Percentiles rank a stretch among this genome's conserved stretches.
Evolutionary conservation across 306 rosid genomes (phyloP).

Genomic region (Lupinus albus): DNA sequence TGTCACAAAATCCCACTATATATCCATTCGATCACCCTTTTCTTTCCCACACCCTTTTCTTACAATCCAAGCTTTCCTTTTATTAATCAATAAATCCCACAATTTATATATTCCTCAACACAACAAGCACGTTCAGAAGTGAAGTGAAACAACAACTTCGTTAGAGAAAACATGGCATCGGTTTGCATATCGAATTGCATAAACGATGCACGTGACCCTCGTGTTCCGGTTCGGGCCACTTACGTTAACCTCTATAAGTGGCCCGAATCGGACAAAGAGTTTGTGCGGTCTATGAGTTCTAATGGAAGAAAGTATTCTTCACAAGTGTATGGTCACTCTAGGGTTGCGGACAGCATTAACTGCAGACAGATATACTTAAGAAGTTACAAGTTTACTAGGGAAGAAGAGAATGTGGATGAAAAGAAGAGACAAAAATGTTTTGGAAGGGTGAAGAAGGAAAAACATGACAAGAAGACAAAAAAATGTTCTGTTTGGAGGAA

Average conservation of each 20-base stretch:
- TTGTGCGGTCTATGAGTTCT: slow-evolving; percentile 64
- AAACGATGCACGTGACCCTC: slow-evolving; percentile 66
- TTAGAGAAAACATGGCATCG: slow-evolving; percentile 52
- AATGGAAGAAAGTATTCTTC: slow-evolving; percentile 38
- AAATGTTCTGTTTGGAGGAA: slow-evolving; percentile 70
- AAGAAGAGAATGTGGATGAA: slow-evolving; percentile 58
- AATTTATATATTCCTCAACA: slow-evolving; percentile 27
- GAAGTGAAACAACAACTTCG: not conserved
- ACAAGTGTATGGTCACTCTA: slow-evolving; percentile 48
- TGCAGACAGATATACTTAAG: slow-evolving; percentile 82
- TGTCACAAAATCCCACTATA: slow-evolving; percentile 43
- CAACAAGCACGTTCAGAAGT: not conserved
- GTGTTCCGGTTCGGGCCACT: slow-evolving; percentile 72
- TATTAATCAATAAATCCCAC: not conserved
- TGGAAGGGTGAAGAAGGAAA: slow-evolving; percentile 47
- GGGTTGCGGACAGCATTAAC: slow-evolving; percentile 74
- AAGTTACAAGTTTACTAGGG: slow-evolving; percentile 82
- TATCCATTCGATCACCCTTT: slow-evolving; percentile 28
- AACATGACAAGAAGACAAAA: slow-evolving; percentile 35
- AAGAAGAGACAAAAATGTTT: slow-evolving; percentile 61
- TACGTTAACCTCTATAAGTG: slow-evolving; percentile 86
- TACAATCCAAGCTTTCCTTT: slow-evolving; percentile 54
- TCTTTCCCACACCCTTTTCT: slow-evolving; percentile 52
- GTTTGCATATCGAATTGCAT: slow-evolving; percentile 79
- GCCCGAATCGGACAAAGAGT: slow-evolving; percentile 89